Conservation (phyloP, 441 rosid species). For the Lepidium campestre region DNA sequence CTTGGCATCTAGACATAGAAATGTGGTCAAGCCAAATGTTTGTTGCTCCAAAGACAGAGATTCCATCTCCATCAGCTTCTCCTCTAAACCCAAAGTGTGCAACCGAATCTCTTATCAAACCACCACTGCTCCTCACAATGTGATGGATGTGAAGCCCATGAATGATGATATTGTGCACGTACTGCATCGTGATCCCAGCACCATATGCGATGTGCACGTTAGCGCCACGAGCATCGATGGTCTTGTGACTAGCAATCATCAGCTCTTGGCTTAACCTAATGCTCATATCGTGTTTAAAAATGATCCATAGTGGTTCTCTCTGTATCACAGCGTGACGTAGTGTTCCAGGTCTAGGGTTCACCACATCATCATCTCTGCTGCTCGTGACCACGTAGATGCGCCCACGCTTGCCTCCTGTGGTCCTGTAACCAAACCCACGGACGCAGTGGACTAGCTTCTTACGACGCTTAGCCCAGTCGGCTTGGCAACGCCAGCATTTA, state of each 20-base stretch:
- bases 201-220: slow-evolving; percentile 46
- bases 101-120: slow-evolving; percentile 35
- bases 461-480: slow-evolving; percentile 39
- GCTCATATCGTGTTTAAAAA: slow-evolving; percentile 41
- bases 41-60: slow-evolving; percentile 47
- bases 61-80: slow-evolving; percentile 47
- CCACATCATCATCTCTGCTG: slow-evolving; percentile 27
- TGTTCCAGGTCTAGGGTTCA: slow-evolving; percentile 46
- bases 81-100: slow-evolving; percentile 40
- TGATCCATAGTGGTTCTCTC: slow-evolving; percentile 52
- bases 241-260: slow-evolving; percentile 37
- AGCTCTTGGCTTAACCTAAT: slow-evolving; percentile 45
- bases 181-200: slow-evolving; percentile 51
- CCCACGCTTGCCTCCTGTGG: slow-evolving; percentile 42
- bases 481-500: slow-evolving; percentile 50
- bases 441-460: slow-evolving; percentile 36
- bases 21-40: slow-evolving; percentile 62
- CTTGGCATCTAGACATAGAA: slow-evolving; percentile 44
- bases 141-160: slow-evolving; percentile 46
- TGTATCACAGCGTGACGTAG: slow-evolving; percentile 51
- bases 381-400: slow-evolving; percentile 41
- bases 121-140: slow-evolving; percentile 28
- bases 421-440: slow-evolving; percentile 46
- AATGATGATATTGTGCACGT: slow-evolving; percentile 42
- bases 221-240: slow-evolving; percentile 58